Conservation (phyloP, 768 basidiomycete species). For the Tricholoma terreum region DNA sequence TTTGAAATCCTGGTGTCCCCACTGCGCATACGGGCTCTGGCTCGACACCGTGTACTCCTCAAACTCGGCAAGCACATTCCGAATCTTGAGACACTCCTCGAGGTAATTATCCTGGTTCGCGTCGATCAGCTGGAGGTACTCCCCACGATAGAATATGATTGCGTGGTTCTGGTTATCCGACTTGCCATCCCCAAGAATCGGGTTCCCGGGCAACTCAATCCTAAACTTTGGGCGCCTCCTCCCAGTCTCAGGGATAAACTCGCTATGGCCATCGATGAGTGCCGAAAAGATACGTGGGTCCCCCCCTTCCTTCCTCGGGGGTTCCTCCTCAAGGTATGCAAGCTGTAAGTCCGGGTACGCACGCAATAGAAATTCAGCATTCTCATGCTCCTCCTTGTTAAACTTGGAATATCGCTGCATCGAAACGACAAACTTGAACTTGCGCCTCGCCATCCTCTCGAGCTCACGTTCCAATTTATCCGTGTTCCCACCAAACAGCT, state of each 20-base stretch:
- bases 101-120: constrained; percentile 99
- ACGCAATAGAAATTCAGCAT: constrained; percentile 94
- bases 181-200: constrained; percentile 98
- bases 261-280: constrained; percentile 96
- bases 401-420: constrained; percentile 99
- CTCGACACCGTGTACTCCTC: constrained; percentile 86
- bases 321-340: constrained; percentile 96
- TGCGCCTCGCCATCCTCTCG: constrained; percentile 95
- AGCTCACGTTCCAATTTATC: constrained; percentile 95
- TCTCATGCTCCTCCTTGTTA: constrained; percentile 99
- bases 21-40: constrained; percentile 90
- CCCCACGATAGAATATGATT: constrained; percentile 98
- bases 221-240: constrained; percentile 94
- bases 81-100: constrained; percentile 98
- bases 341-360: constrained; percentile 99
- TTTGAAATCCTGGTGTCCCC: constrained; percentile 87
- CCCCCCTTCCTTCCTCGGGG: constrained; percentile 89
- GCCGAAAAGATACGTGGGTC: constrained; percentile 95
- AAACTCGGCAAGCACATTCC: constrained; percentile 96
- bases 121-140: constrained; percentile 98
- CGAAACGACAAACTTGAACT: constrained; percentile 99
- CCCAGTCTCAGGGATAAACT: constrained; percentile 87
- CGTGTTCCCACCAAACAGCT: constrained; percentile 95
- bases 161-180: constrained; percentile 99
- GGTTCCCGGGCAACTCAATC: constrained; percentile 97